Evolutionary conservation across 495 filamentous ascomycete genomes (phyloP).

Genomic region (Penicillium canariense): DNA sequence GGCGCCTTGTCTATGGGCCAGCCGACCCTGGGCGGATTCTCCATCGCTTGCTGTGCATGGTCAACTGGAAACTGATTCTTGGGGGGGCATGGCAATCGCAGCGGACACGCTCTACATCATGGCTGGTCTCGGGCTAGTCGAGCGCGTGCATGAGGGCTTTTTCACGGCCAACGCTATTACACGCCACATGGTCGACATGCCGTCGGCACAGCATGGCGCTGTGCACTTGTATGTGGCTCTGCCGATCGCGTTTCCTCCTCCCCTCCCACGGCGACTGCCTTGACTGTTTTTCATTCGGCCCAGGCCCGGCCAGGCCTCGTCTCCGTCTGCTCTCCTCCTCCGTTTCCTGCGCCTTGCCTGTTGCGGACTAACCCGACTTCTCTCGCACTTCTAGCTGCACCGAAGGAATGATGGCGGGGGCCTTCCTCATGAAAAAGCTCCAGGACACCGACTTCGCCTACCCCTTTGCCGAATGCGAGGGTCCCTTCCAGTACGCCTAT

Average conservation of each 20-base stretch:
- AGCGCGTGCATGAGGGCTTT: constrained; percentile 25
- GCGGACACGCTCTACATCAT: constrained; percentile 40
- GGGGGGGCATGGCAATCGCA: constrained; percentile 9
- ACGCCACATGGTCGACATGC: constrained; percentile 32
- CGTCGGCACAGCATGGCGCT: constrained; percentile 38
- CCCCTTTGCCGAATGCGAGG: constrained; percentile 34
- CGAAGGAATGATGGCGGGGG: constrained; percentile 34
- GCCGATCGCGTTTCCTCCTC: neutral
- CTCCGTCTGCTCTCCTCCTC: neutral
- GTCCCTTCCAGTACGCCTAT: constrained; percentile 38
- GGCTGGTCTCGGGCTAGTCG: constrained; percentile 34
- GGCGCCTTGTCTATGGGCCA: neutral
- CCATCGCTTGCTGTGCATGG: neutral
- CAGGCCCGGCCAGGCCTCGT: no score
- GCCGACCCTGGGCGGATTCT: neutral
- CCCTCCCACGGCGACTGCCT: no score
- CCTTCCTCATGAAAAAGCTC: constrained; percentile 39
- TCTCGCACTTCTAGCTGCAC: constrained; percentile 26
- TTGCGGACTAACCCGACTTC: neutral
- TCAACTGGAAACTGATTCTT: neutral
- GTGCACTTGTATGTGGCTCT: constrained; percentile 34
- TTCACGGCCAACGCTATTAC: constrained; percentile 36
- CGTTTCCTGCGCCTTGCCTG: neutral
- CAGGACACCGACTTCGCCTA: constrained; percentile 34
- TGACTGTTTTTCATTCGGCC: neutral